These are phyloP conservation scores for Geranium incanum DNA, from an alignment of 441 rosid genomes.

Conservation along the genomic window DNA sequence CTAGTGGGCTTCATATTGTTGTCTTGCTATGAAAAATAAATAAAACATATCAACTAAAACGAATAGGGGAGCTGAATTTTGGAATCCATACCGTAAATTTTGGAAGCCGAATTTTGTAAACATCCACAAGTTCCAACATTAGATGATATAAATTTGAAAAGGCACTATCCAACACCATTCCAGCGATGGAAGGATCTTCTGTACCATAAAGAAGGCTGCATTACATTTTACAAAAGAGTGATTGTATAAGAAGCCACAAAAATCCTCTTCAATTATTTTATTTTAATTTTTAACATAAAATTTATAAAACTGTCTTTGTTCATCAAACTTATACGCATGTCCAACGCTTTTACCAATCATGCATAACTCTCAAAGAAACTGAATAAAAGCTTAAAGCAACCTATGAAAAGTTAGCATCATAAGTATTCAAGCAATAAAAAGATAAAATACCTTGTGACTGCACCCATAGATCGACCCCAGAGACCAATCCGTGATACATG, in stretches of 20 bases:
- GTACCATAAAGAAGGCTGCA: constrained; percentile 97
- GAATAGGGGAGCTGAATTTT: not conserved
- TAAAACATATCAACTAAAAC: not conserved
- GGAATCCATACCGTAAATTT: constrained; percentile 66
- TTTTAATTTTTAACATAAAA: not conserved
- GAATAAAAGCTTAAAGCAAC: not conserved
- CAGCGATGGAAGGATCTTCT: constrained; percentile 91
- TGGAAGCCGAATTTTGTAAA: constrained; percentile 88
- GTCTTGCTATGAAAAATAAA: too few relatives aligned
- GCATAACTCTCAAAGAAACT: not conserved
- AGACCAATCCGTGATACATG: constrained; percentile 76
- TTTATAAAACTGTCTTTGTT: not conserved
- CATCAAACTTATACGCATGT: not conserved
- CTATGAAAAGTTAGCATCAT: not conserved
- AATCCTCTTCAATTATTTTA: not conserved
- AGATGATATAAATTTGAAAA: constrained; percentile 85
- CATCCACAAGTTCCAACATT: constrained; percentile 95
- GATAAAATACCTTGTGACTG: constrained; percentile 70
- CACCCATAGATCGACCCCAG: constrained; percentile 99
- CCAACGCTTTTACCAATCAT: not conserved
- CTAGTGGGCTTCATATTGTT: too few relatives aligned
- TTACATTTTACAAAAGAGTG: constrained; percentile 19
- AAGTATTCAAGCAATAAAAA: constrained; percentile 17
- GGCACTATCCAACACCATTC: constrained; percentile 96
- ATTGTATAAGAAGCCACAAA: not conserved